phyloP scores from a whole-genome alignment of 2,329 filamentous ascomycete genomes.

The Pseudogymnoascus sp. region DNA sequence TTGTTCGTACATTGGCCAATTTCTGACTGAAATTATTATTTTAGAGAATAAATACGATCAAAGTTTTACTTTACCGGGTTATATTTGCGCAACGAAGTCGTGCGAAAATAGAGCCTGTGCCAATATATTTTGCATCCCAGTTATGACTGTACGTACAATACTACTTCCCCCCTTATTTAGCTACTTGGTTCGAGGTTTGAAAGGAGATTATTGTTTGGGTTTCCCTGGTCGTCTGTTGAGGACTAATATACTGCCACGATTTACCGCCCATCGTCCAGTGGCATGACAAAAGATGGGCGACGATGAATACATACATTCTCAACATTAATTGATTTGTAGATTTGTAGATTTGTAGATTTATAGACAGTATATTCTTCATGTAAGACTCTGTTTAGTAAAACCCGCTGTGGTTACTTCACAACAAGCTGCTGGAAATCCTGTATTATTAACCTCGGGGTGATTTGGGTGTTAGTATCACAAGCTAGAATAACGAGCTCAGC shows the following conservation, averaged over 20 bases:
- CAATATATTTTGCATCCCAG: not conserved
- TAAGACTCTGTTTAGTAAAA: not conserved
- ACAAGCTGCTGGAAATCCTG: not conserved
- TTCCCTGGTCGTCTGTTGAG: not conserved
- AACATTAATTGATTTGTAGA: not conserved
- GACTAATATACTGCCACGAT: not conserved
- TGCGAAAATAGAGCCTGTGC: not conserved
- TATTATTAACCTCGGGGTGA: not conserved
- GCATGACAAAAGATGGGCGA: not conserved
- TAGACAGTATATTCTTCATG: not conserved
- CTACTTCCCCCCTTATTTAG: not conserved
- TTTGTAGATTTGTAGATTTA: too few species aligned
- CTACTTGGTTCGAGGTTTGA: not conserved
- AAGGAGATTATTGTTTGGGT: not conserved
- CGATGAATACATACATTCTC: not conserved
- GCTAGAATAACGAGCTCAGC: not conserved
- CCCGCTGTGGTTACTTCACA: not conserved
- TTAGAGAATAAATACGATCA: not conserved
- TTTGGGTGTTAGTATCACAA: not conserved
- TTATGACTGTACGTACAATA: not conserved
- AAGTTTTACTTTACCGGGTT: not conserved
- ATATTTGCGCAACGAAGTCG: not conserved
- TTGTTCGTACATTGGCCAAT: not conserved
- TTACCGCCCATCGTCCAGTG: not conserved
- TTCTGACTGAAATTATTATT: not conserved